Evolutionary conservation across 768 basidiomycete genomes (phyloP), one percentile per base, ranked within the genome.

Genomic region (Lentinula edodes): DNA sequence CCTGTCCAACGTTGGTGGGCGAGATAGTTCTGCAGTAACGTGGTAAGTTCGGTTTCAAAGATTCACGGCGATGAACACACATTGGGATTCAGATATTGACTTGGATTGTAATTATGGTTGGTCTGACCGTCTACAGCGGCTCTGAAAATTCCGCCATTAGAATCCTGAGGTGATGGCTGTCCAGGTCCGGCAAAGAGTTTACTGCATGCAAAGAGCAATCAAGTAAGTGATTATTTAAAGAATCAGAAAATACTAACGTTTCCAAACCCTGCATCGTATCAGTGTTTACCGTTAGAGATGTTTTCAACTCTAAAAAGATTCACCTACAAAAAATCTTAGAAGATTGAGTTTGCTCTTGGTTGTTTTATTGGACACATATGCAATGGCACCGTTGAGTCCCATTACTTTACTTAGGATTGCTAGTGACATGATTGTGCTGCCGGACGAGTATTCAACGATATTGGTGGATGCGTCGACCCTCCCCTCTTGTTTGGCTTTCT

Each of bases 1-100:
- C 69, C 69, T 2, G 67, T 70, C 69, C 69, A 70, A 20, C 69
- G 66, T 63, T 67, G 66, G 46, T 70, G 69, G 3, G 69, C 63
- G 42, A 63, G 60, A 53, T 66, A 70, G 45, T 69, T 69, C 68
- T 69, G 3, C 28, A 28, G 28, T 28, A 28, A 28, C 28, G 38
- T 15, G 32, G 13, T 15, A 50, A 50, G 18, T 43, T 46, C 34
- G 13, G 12, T 15, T 6, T 15, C 7, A 20, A 43, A 48, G 36
- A 23, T 5, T 13, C 6, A 42, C 23, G 5, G 41, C 48, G 16
- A 13, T 23, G 16, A 35, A 46, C 18, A 1, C 35, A 67, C 67
- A 61, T 66, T 62, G 5, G 59, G 36, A 45, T 69, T 69, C 6
- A 65, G 63, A 52, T 69, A 68, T 60, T 69, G 68, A 42, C 66